A percentile compares a stretch with the other conserved stretches of the same genome.
phyloP scores from a whole-genome alignment of 768 basidiomycete genomes.

The Lactarius deliciosus region DNA sequence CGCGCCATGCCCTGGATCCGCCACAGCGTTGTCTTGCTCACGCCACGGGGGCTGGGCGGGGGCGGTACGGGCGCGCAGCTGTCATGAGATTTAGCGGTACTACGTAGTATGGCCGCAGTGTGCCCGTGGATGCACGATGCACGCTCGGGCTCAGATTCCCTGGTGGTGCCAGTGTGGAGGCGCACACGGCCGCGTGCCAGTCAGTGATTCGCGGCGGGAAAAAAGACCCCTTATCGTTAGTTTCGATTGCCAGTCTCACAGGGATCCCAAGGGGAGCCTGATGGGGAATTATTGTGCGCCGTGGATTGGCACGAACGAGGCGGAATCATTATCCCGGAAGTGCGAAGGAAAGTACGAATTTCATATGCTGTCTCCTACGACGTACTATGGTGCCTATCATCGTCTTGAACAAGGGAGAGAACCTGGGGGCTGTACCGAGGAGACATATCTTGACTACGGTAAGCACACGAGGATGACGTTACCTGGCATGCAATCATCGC shows the following conservation, averaged over 20 bases:
- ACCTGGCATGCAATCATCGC: not conserved
- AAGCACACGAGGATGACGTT: too few species aligned
- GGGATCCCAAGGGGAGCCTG: not conserved
- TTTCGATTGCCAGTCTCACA: not conserved
- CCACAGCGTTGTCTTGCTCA: not conserved
- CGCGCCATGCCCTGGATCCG: not conserved
- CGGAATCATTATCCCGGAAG: not conserved
- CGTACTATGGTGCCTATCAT: too few species aligned
- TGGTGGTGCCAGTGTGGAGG: not conserved
- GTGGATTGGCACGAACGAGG: not conserved
- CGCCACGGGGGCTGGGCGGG: not conserved
- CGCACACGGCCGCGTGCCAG: not conserved
- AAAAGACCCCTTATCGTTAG: not conserved
- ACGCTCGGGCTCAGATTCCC: not conserved
- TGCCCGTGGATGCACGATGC: not conserved
- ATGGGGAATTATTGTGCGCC: not conserved
- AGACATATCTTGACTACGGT: too few species aligned
- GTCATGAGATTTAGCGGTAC: not conserved
- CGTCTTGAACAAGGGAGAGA: too few species aligned
- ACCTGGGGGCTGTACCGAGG: too few species aligned
- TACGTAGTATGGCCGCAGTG: not conserved
- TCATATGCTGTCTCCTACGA: not conserved
- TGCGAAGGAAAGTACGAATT: not conserved
- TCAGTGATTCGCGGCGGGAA: constrained; percentile 2
- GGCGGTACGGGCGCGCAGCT: not conserved